Evolutionary conservation across 2,329 filamentous ascomycete genomes (phyloP).

Genomic region (Aspergillus sp.): DNA sequence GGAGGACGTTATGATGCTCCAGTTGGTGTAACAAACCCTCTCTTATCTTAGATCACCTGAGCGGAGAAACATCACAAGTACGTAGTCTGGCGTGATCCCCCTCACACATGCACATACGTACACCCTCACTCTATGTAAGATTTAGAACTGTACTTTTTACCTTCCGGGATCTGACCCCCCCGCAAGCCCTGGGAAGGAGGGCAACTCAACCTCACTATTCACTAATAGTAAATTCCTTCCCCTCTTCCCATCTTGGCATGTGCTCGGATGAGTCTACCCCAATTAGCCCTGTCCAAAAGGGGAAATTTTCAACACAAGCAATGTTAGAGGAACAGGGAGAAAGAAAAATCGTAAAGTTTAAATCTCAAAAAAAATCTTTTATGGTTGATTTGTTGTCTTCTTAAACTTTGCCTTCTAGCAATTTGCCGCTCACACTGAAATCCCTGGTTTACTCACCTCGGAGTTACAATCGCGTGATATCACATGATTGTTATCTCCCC

Average conservation of each 20-base stretch:
- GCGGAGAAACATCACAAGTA: not conserved
- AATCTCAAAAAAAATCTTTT: too few relatives aligned
- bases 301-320: too few relatives aligned
- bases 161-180: constrained; percentile 6
- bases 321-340: too few relatives aligned
- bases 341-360: not conserved
- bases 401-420: not conserved
- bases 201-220: not conserved
- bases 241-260: not conserved
- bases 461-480: not conserved
- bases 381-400: too few relatives aligned
- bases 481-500: constrained; percentile 2
- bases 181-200: constrained; percentile 1
- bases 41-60: constrained; percentile 1
- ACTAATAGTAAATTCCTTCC: too few relatives aligned
- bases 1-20: not conserved
- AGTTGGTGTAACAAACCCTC: not conserved
- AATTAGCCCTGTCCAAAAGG: too few relatives aligned
- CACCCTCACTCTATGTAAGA: too few relatives aligned
- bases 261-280: not conserved
- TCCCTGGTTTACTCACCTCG: not conserved
- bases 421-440: not conserved
- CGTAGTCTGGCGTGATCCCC: not conserved
- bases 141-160: not conserved
- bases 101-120: not conserved